phyloP scores from a whole-genome alignment of 129 eudicot genomes.

The sunflower (Helianthus annuus) region DNA sequence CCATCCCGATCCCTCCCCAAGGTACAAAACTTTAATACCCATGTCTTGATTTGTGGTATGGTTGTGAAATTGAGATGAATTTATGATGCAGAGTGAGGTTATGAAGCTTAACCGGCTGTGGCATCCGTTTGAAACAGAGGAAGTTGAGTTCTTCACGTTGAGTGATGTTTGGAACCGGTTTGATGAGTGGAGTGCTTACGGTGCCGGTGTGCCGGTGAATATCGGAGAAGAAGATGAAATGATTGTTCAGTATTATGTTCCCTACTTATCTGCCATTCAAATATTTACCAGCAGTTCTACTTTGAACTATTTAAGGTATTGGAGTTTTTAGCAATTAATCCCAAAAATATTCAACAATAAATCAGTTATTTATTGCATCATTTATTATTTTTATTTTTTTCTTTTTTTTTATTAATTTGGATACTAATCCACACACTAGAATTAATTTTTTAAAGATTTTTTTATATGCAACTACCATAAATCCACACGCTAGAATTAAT shows the following conservation, averaged over 20 bases:
- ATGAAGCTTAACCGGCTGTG: constrained; percentile 67
- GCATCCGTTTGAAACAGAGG: constrained; percentile 91
- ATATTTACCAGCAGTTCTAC: constrained; percentile 74
- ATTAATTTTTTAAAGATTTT: too few species aligned
- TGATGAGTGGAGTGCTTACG: constrained; percentile 98
- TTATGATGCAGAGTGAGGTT: constrained; percentile 61
- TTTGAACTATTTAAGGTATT: constrained; percentile 65
- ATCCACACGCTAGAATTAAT: too few species aligned
- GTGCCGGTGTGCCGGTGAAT: constrained; percentile 84
- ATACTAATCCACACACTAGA: too few species aligned
- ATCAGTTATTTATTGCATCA: too few species aligned
- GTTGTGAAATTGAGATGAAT: not conserved
- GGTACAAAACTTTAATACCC: constrained; percentile 36
- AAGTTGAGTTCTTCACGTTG: constrained; percentile 64
- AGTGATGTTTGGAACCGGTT: constrained; percentile 87
- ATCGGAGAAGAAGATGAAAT: constrained; percentile 58
- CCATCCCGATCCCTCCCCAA: constrained; percentile 73
- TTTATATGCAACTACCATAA: too few species aligned
- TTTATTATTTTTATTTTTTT: not conserved
- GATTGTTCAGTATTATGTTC: constrained; percentile 78
- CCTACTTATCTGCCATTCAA: constrained; percentile 91
- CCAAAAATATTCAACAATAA: too few species aligned
- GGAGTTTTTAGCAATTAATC: too few species aligned
- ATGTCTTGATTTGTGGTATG: not conserved
- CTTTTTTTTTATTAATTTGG: too few species aligned